Evolutionary conservation across 176 grass and related monocot species (phyloP).

Genomic region (Musa acuminata): DNA sequence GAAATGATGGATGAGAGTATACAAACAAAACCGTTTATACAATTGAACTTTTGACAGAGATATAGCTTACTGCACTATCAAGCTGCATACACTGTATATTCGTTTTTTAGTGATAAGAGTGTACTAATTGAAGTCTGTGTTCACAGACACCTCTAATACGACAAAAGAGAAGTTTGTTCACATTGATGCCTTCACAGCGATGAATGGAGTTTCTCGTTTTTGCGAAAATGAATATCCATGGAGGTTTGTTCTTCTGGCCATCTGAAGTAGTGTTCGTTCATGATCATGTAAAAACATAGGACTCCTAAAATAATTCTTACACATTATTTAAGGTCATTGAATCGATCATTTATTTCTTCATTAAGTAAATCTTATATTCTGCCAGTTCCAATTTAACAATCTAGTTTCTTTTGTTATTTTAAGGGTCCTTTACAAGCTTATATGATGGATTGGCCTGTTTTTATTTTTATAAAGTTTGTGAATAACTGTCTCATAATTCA

Average conservation of each 20-base stretch:
- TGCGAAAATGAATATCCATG: conserved; percentile 92
- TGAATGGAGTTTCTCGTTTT: conserved; percentile 90
- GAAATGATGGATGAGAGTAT: too few species aligned
- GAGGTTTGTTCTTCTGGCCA: conserved; percentile 43
- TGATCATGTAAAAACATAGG: not conserved
- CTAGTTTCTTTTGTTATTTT: not conserved
- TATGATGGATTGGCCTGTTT: too few species aligned
- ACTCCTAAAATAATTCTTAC: not conserved
- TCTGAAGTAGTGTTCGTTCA: not conserved
- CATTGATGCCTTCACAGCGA: conserved; percentile 84
- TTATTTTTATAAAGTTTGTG: too few species aligned
- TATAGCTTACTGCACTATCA: not conserved
- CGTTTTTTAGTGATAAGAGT: not conserved
- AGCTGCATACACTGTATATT: not conserved
- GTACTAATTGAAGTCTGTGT: conserved; percentile 15
- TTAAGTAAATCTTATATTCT: not conserved
- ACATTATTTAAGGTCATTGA: not conserved
- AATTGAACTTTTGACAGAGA: too few species aligned
- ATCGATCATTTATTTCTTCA: not conserved
- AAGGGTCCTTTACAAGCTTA: not conserved
- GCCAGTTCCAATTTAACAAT: not conserved
- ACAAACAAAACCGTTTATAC: too few species aligned
- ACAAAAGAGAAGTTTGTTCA: conserved; percentile 65
- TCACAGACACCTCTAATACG: conserved; percentile 37
- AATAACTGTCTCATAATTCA: too few species aligned